Conservation (phyloP, 2,329 filamentous ascomycete genomes). For the Pseudopithomyces maydicus region DNA sequence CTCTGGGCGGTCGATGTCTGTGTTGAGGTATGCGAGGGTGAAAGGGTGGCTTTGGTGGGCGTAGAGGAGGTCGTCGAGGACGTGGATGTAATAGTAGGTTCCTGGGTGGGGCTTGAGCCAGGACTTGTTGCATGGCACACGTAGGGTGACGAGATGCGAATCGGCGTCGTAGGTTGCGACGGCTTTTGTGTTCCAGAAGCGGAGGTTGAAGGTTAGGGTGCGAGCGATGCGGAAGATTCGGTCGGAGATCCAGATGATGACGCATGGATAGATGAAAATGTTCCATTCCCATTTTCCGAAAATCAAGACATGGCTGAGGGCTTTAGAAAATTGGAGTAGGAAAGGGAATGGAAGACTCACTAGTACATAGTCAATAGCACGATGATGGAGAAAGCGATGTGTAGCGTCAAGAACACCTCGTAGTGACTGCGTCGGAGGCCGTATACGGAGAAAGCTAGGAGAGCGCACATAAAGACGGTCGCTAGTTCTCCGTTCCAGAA, state of each 20-base stretch:
- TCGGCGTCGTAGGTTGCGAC: constrained; percentile 50
- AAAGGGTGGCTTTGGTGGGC: constrained; percentile 58
- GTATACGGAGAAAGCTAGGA: constrained; percentile 56
- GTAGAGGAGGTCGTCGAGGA: constrained; percentile 51
- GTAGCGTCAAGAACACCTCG: constrained; percentile 48
- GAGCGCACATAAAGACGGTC: constrained; percentile 51
- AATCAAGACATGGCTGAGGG: constrained; percentile 56
- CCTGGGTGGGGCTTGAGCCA: constrained; percentile 49
- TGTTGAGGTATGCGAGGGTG: constrained; percentile 29
- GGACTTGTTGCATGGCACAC: constrained; percentile 46
- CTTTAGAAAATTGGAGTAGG: constrained; percentile 14
- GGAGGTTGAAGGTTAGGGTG: constrained; percentile 51
- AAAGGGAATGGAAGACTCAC: constrained; percentile 42
- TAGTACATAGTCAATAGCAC: constrained; percentile 58
- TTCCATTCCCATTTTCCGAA: constrained; percentile 56
- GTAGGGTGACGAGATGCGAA: constrained; percentile 55
- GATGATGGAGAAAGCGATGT: constrained; percentile 50
- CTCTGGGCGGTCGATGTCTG: constrained; percentile 1
- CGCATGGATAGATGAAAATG: constrained; percentile 56
- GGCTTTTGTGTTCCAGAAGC: constrained; percentile 42
- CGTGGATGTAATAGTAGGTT: constrained; percentile 58
- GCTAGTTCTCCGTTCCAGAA: constrained; percentile 57
- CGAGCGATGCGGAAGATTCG: constrained; percentile 53
- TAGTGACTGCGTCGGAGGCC: constrained; percentile 58
- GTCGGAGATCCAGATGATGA: constrained; percentile 57